Evolutionary conservation across 345 rosid species (phyloP), one percentile per base, ranked within the genome.

Genomic region (Gossypium rotundifolium): DNA sequence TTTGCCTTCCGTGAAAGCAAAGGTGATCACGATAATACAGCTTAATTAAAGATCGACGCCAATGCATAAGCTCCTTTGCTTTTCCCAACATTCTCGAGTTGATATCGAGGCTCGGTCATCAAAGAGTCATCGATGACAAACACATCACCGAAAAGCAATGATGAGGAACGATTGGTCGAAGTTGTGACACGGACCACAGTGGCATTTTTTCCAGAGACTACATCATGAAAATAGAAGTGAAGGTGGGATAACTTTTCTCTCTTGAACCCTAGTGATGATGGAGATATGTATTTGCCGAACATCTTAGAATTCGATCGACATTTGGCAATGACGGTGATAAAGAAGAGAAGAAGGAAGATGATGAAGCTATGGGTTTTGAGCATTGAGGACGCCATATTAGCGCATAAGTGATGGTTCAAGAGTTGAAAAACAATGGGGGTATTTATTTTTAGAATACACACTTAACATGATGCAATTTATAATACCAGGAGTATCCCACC

Each of bases 211-310:
- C 46, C 73, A 0, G 40, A 20, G 12, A 29, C 0, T 25, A 38
- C 13, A 54, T 66, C 55, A 0, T 23, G 71, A 7, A 66, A 46
- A 54, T 66, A 66, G 10, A 66, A 66, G 40, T 70, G 73, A 38
- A 70, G 73, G 27, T 70, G 62, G 16, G 48, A 27, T 48, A 70
- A 44, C 54, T 70, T 70, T 40, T 70, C 62, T 52, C 6, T 27
- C 48, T 70, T 70, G 4, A 70, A 48, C 17, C 48, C 48, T 17
- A 70, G 17, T 0, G 62, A 70, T 13, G 62, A 70, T 17, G 73
- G 62, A 6, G 73, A 70, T 27, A 53, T 52, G 25, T 38, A 9
- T 10, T n/a, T 70, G 7, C 48, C 40, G 73, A 70, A 70, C 1
- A 29, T 23, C 8, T 33, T 6, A 0, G 68, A 57, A 18, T 65